A percentile compares a stretch with the other conserved stretches of the same genome.
Evolutionary conservation across 2,329 filamentous ascomycete genomes (phyloP).

Genomic region (Chaetoscypha palmicola): DNA sequence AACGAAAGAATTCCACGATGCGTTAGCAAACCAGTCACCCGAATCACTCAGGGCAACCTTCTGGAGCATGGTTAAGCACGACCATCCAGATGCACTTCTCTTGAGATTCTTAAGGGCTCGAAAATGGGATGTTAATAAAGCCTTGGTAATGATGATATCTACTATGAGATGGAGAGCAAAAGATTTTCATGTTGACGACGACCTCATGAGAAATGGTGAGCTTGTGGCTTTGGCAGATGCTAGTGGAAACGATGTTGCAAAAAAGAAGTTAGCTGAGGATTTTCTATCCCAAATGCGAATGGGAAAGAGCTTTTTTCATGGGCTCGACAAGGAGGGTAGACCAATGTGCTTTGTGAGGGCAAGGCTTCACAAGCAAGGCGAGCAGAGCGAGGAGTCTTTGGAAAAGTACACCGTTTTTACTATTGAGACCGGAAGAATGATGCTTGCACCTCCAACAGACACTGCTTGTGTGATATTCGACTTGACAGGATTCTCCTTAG

Average conservation of each 20-base stretch:
- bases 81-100: conserved; percentile 80
- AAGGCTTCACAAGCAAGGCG: conserved; percentile 71
- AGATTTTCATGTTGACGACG: conserved; percentile 82
- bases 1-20: conserved; percentile 77
- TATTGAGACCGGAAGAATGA: conserved; percentile 87
- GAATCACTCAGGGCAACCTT: conserved; percentile 74
- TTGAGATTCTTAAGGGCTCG: conserved; percentile 80
- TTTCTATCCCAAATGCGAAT: conserved; percentile 78
- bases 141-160: conserved; percentile 86
- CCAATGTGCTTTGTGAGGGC: conserved; percentile 84
- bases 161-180: conserved; percentile 85
- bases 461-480: conserved; percentile 94
- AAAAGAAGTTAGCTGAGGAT: conserved; percentile 62
- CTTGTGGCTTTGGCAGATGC: conserved; percentile 55
- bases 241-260: conserved; percentile 46
- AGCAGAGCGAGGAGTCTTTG: conserved; percentile 73
- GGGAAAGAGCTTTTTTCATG: conserved; percentile 91
- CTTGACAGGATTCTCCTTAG: conserved; percentile 87
- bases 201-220: conserved; percentile 76
- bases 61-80: conserved; percentile 93
- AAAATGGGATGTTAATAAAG: conserved; percentile 93
- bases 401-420: conserved; percentile 89
- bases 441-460: conserved; percentile 73
- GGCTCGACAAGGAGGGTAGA: conserved; percentile 72
- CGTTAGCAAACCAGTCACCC: conserved; percentile 67